Evolutionary conservation across 1,284 basidiomycete genomes (phyloP).

Genomic region (Trichosporon faecale): DNA sequence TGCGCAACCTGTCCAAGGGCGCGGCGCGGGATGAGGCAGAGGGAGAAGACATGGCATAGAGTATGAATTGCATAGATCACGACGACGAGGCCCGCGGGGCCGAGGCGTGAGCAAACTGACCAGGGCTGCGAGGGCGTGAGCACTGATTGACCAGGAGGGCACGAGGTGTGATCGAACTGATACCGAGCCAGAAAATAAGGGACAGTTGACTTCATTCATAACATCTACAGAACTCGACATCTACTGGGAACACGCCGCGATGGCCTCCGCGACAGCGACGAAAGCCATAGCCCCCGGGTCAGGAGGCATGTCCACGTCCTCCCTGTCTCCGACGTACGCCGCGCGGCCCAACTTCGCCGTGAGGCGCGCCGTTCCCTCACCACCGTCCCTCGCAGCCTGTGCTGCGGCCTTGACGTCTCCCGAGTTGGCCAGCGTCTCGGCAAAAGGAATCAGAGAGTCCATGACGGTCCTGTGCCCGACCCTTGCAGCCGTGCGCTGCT

Average conservation of each 20-base stretch:
- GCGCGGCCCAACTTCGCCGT: constrained; percentile 54
- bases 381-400: constrained; percentile 45
- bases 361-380: constrained; percentile 49
- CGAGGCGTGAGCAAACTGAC: not conserved
- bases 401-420: constrained; percentile 46
- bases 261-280: constrained; percentile 43
- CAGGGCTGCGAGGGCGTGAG: not conserved
- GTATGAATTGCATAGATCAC: not conserved
- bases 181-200: too few species aligned
- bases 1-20: constrained; percentile 45
- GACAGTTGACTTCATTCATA: too few species aligned
- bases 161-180: too few species aligned
- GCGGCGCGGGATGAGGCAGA: not conserved
- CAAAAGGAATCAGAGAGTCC: constrained; percentile 55
- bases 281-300: constrained; percentile 52
- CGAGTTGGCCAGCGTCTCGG: constrained; percentile 42
- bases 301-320: constrained; percentile 43
- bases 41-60: not conserved
- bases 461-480: constrained; percentile 54
- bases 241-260: constrained; percentile 12
- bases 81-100: not conserved
- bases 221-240: not conserved
- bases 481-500: constrained; percentile 53
- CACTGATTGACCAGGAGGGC: too few species aligned
- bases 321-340: constrained; percentile 52